A percentile compares a stretch with the other conserved stretches of the same genome.
These are phyloP conservation scores for Paraleonurus japonicus DNA, from an alignment of 257 asterid species.

Conservation along the genomic window DNA sequence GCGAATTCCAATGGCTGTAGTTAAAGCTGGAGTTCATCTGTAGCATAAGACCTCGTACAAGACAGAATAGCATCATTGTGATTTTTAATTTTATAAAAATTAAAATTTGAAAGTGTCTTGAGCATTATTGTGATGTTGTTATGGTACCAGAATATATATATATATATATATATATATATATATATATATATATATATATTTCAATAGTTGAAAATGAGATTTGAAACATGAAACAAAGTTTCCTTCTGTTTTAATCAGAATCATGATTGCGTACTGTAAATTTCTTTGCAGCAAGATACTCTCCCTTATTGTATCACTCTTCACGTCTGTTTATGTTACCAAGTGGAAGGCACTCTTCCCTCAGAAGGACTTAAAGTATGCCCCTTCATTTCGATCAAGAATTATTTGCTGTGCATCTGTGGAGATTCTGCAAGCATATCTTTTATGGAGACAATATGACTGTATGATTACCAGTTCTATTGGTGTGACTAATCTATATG, in stretches of 20 bases:
- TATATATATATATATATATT: too few species aligned
- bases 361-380: slow-evolving; percentile 42
- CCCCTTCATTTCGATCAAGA: slow-evolving; percentile 72
- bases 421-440: slow-evolving; percentile 87
- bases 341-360: slow-evolving; percentile 73
- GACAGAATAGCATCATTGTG: too few species aligned
- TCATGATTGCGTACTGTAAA: slow-evolving; percentile 24
- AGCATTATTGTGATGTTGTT: too few species aligned
- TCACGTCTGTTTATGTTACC: slow-evolving; percentile 60
- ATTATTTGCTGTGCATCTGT: slow-evolving; percentile 67
- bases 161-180: too few species aligned
- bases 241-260: slow-evolving; percentile 19
- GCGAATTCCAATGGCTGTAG: not conserved
- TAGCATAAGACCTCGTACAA: too few species aligned
- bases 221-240: slow-evolving; percentile 1
- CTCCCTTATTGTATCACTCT: slow-evolving; percentile 71
- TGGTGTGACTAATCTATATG: not conserved
- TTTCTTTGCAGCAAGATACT: slow-evolving; percentile 74
- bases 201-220: not conserved
- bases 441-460: slow-evolving; percentile 75
- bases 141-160: too few species aligned
- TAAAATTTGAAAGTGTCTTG: too few species aligned
- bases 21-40: too few species aligned
- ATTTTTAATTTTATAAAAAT: too few species aligned
- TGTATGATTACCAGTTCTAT: slow-evolving; percentile 40